Conservation (phyloP, 345 rosid species). For the Brassica rapa region DNA sequence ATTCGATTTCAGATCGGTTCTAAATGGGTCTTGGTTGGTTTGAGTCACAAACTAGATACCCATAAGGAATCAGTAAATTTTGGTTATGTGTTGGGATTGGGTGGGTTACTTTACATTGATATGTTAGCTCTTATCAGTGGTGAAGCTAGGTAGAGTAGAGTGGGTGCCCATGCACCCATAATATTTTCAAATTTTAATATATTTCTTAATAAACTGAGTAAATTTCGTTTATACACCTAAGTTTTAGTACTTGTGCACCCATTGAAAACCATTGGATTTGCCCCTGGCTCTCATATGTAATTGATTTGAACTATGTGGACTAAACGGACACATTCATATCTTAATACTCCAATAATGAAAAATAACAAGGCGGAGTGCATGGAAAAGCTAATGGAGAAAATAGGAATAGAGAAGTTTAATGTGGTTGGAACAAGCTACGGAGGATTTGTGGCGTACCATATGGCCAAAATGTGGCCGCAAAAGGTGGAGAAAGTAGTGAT, state of each 20-base stretch:
- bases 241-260: too few species aligned
- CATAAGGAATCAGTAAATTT: neutral
- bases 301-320: neutral
- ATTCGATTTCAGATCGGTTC: neutral
- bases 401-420: slow-evolving; percentile 50
- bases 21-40: neutral
- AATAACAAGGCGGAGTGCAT: slow-evolving; percentile 51
- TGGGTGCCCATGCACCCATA: too few species aligned
- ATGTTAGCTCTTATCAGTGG: neutral
- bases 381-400: slow-evolving; percentile 54
- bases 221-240: too few species aligned
- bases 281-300: too few species aligned
- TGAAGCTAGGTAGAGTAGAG: too few species aligned
- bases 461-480: slow-evolving; percentile 72
- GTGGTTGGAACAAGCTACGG: slow-evolving; percentile 90
- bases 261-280: too few species aligned
- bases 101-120: neutral
- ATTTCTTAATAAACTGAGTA: too few species aligned
- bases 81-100: neutral
- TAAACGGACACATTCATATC: neutral
- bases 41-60: neutral
- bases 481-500: slow-evolving; percentile 79
- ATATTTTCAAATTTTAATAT: too few species aligned
- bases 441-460: slow-evolving; percentile 79
- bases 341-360: neutral